Base-by-base conservation (phyloP, 495 filamentous ascomycete species). In the Jackrogersella minutella region DNA sequence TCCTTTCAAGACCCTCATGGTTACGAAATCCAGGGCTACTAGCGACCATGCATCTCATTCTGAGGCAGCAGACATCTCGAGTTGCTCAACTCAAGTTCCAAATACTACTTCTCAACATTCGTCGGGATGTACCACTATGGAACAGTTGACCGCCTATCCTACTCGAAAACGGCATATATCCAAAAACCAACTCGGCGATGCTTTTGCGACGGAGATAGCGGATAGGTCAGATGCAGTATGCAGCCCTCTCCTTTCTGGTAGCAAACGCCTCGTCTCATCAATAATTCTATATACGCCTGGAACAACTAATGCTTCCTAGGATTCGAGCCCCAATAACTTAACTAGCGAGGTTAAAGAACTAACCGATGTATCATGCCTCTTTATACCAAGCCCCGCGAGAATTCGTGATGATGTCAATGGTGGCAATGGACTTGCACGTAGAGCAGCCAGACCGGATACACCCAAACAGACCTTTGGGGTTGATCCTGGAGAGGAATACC, bases 401-500 rank as follows among this genome's bases (percentile, higher is more conserved):
- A 4, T 30, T 37, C 22, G 14, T 5, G 13, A 13, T 22, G 13
- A 26, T 9, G 21, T 3, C 13, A 37, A 33, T 14, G n/a, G 13
- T 21, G 17, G 3, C 40, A 21, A 51, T 19, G 19, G 24, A 10
- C 16, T 49, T 28, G 44, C 10, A 51, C 26, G 46, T 0, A 21
- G 16, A 17, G 1, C 19, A 5, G 3, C 41, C 43, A n/a, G 2
- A 1, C 33, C 26, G 17, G 26, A 28, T 58, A 37, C n/a, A n/a
- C 28, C 21, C 19, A 7, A 8, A n/a, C 36, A 7, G 49, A 37
- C 36, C 10, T 9, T 19, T n/a, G 16, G 13, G 6, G 30, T 7
- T 19, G 47, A 41, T 26, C 8, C 14, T 22, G 14, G 43, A 21
- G 62, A 70, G 9, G 69, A 62, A 39, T 74, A 74, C 54, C 69